These are phyloP conservation scores for Prinsepia uniflora DNA, from an alignment of 306 rosid species.

Conservation along the genomic window DNA sequence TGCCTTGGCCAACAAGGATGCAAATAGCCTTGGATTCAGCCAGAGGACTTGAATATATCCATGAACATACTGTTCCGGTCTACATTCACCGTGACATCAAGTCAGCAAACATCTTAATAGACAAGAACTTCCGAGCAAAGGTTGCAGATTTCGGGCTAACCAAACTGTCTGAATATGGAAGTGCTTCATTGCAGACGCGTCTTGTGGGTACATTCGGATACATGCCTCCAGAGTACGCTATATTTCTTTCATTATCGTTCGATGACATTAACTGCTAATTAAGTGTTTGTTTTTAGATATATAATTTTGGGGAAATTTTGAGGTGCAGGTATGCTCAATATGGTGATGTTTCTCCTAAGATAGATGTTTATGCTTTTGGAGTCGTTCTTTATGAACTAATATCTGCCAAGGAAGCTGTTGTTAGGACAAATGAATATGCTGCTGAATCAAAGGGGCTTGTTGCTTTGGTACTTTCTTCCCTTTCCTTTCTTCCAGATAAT, in stretches of 20 bases:
- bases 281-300: not conserved
- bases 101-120: slow-evolving; percentile 70
- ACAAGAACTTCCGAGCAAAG: slow-evolving; percentile 65
- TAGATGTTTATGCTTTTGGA: slow-evolving; percentile 76
- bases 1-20: slow-evolving; percentile 65
- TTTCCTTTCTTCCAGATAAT: not conserved
- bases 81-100: slow-evolving; percentile 77
- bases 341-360: slow-evolving; percentile 60
- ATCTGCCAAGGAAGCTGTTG: slow-evolving; percentile 58
- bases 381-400: slow-evolving; percentile 63
- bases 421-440: slow-evolving; percentile 47
- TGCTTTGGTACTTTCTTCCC: slow-evolving; percentile 47
- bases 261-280: not conserved
- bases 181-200: slow-evolving; percentile 51
- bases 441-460: slow-evolving; percentile 57
- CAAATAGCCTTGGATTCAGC: slow-evolving; percentile 77
- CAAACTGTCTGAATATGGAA: slow-evolving; percentile 54
- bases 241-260: not conserved
- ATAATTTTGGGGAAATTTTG: too few species aligned
- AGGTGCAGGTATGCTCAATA: slow-evolving; percentile 55
- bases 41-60: slow-evolving; percentile 75
- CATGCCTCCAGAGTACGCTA: slow-evolving; percentile 72
- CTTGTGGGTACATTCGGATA: slow-evolving; percentile 82
- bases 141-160: slow-evolving; percentile 77
- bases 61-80: slow-evolving; percentile 79